Conservation (phyloP, 352 stramenopile species). For the Elongisporangium undulatum region DNA sequence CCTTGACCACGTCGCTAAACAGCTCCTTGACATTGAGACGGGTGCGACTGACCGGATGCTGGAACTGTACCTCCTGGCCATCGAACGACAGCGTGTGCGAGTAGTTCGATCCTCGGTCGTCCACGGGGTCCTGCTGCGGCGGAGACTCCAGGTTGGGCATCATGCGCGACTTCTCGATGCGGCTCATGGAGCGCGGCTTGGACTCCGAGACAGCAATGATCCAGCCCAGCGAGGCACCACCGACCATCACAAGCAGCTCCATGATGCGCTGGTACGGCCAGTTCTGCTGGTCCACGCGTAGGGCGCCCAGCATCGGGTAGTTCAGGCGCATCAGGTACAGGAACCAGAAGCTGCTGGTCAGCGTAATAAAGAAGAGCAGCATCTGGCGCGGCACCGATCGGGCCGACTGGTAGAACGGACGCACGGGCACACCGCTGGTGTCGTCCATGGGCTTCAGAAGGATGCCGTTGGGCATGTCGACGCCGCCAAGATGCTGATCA, state of each 20-base stretch:
- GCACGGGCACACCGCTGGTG: conserved; percentile 71
- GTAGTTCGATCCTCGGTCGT: conserved; percentile 47
- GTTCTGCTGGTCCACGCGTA: conserved; percentile 66
- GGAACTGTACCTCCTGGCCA: conserved; percentile 71
- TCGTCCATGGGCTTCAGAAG: conserved; percentile 80
- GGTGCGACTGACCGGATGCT: conserved; percentile 61
- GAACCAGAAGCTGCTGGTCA: conserved; percentile 65
- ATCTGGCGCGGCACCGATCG: conserved; percentile 67
- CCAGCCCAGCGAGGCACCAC: conserved; percentile 51
- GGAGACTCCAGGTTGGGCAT: conserved; percentile 33
- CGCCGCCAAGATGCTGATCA: conserved; percentile 69
- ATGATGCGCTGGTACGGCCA: conserved; percentile 81
- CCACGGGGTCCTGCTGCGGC: conserved; percentile 30
- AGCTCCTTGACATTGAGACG: conserved; percentile 75
- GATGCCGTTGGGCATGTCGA: conserved; percentile 72
- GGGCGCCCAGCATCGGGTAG: conserved; percentile 62
- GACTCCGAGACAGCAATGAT: conserved; percentile 58
- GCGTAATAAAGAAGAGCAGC: conserved; percentile 77
- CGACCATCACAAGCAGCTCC: conserved; percentile 70
- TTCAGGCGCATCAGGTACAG: conserved; percentile 67
- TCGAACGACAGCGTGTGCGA: conserved; percentile 79
- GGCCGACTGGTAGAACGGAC: conserved; percentile 70
- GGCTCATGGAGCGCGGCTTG: conserved; percentile 69
- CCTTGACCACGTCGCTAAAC: conserved; percentile 76
- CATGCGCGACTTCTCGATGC: conserved; percentile 70